These are phyloP conservation scores for Sugiyamaella mastotermitis DNA, from an alignment of 805 yeast genomes.

Conservation along the genomic window DNA sequence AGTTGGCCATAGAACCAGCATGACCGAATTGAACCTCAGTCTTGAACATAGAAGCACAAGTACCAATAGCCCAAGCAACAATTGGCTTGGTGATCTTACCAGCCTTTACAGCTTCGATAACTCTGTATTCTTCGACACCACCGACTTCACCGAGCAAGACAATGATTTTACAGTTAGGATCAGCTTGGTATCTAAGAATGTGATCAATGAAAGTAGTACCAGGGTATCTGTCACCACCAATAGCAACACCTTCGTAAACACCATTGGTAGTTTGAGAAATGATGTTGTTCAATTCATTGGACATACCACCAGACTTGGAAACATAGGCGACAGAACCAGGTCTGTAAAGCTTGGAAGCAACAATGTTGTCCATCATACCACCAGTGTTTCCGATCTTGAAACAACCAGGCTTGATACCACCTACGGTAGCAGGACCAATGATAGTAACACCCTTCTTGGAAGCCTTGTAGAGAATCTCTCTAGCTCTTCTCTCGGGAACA, in stretches of 20 bases:
- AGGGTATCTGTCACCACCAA: conserved; percentile 71
- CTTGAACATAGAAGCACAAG: conserved; percentile 65
- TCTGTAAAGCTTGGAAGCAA: conserved; percentile 42
- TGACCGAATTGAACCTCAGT: conserved; percentile 58
- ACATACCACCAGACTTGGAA: conserved; percentile 45
- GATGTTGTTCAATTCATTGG: conserved; percentile 43
- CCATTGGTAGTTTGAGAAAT: conserved; percentile 40
- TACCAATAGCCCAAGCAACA: conserved; percentile 68
- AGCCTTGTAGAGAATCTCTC: conserved; percentile 39
- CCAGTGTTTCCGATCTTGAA: conserved; percentile 46
- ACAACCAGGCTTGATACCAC: conserved; percentile 45
- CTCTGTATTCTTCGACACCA: conserved; percentile 70
- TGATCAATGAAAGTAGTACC: conserved; percentile 69
- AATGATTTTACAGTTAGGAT: conserved; percentile 60
- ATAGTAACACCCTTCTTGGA: conserved; percentile 40
- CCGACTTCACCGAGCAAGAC: conserved; percentile 66
- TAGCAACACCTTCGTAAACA: conserved; percentile 55
- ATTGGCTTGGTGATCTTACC: conserved; percentile 63
- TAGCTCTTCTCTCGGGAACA: conserved; percentile 45
- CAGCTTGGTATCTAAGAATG: conserved; percentile 56
- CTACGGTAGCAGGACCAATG: conserved; percentile 44
- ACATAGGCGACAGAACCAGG: conserved; percentile 44
- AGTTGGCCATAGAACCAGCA: conserved; percentile 68
- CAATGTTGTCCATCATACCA: conserved; percentile 46
- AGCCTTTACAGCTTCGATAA: conserved; percentile 58